Evolutionary conservation across 148 eudicot species (phyloP).

Genomic region (Rhododendron ferrugineum): DNA sequence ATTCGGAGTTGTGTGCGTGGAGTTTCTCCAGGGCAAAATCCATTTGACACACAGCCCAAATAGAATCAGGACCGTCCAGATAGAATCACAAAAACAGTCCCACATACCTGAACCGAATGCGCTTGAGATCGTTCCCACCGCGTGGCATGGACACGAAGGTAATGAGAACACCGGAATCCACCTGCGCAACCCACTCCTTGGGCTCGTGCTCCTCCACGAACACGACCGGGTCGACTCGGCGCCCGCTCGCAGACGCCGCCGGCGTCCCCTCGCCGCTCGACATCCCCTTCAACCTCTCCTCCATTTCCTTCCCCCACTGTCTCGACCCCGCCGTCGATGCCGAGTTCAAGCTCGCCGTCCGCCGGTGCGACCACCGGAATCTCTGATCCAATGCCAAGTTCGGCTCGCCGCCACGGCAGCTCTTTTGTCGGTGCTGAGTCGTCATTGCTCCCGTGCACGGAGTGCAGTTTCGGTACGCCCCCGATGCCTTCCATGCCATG

Average conservation of each 20-base stretch:
- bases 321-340: slow-evolving; percentile 41
- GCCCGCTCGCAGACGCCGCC: slow-evolving; percentile 52
- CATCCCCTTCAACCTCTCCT: slow-evolving; percentile 86
- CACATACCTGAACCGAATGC: slow-evolving; percentile 82
- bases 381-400: slow-evolving; percentile 42
- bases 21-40: not conserved
- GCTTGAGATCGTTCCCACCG: slow-evolving; percentile 92
- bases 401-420: slow-evolving; percentile 30
- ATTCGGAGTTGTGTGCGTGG: too few species aligned
- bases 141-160: slow-evolving; percentile 86
- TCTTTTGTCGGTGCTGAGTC: slow-evolving; percentile 18
- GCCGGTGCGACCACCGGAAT: slow-evolving; percentile 47
- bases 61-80: slow-evolving; percentile 6
- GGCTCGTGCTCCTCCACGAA: slow-evolving; percentile 89
- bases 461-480: slow-evolving; percentile 60
- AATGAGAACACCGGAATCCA: slow-evolving; percentile 92
- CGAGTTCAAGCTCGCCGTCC: slow-evolving; percentile 71
- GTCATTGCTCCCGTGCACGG: slow-evolving; percentile 41
- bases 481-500: slow-evolving; percentile 79
- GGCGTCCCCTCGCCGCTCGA: slow-evolving; percentile 56
- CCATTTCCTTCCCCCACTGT: slow-evolving; percentile 92
- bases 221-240: slow-evolving; percentile 61
- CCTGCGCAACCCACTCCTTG: slow-evolving; percentile 98
- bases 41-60: not conserved
- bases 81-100: not conserved